These are phyloP conservation scores for Mallotus nudiflorus DNA, from an alignment of 345 rosid genomes.

Conservation along the genomic window DNA sequence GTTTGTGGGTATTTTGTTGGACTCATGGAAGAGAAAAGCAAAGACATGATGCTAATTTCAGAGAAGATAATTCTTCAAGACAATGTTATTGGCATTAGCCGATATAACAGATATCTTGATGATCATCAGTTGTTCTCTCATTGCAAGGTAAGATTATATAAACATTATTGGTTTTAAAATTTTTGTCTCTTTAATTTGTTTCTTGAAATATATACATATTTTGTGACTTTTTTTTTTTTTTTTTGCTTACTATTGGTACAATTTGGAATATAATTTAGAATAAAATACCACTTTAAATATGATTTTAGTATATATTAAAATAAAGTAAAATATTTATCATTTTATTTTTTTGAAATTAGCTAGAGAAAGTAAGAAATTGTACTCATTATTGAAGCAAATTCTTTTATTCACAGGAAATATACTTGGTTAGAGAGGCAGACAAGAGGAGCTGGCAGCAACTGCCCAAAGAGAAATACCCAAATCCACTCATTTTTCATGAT, in stretches of 20 bases:
- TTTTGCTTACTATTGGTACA: too few species aligned
- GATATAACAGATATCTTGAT: slow-evolving; percentile 14
- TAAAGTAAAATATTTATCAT: too few species aligned
- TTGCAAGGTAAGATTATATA: slow-evolving; percentile 20
- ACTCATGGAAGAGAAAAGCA: slow-evolving; percentile 15
- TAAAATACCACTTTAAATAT: too few species aligned
- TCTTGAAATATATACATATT: too few species aligned
- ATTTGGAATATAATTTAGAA: too few species aligned
- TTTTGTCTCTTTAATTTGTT: background rate
- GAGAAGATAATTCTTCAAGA: background rate
- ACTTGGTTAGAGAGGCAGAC: slow-evolving; percentile 19
- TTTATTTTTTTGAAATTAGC: too few species aligned
- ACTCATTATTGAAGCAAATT: background rate
- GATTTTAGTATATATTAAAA: too few species aligned
- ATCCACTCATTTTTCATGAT: slow-evolving; percentile 27
- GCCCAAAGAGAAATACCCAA: slow-evolving; percentile 20
- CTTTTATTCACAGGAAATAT: slow-evolving; percentile 26
- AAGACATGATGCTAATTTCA: background rate
- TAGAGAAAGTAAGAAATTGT: too few species aligned
- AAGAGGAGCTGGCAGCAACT: slow-evolving; percentile 25
- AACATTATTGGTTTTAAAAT: too few species aligned
- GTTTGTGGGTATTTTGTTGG: slow-evolving; percentile 30
- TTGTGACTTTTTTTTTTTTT: too few species aligned
- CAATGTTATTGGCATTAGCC: slow-evolving; percentile 17
- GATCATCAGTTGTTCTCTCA: slow-evolving; percentile 17